Percentiles rank a stretch among this genome's conserved stretches.
phyloP scores from a whole-genome alignment of 1,284 basidiomycete genomes.

The Chiua sp. region DNA sequence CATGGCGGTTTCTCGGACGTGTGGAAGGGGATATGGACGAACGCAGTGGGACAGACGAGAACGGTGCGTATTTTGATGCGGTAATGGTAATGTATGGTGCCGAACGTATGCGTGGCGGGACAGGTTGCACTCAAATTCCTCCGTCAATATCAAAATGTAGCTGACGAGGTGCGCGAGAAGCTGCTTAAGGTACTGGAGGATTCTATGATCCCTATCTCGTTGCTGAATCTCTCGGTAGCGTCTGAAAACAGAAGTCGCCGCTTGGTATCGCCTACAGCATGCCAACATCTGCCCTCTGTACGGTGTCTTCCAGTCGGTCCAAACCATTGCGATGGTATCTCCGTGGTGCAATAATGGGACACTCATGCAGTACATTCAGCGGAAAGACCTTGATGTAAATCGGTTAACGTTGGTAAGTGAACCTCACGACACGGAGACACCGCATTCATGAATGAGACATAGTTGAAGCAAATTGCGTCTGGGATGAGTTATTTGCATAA shows the following conservation, averaged over 20 bases:
- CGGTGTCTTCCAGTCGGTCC: slow-evolving; percentile 52
- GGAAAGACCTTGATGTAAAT: slow-evolving; percentile 42
- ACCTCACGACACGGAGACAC: neutral
- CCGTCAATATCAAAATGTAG: slow-evolving; percentile 53
- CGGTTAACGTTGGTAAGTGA: slow-evolving; percentile 51
- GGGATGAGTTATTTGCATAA: slow-evolving; percentile 59
- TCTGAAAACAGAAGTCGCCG: slow-evolving; percentile 54
- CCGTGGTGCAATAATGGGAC: slow-evolving; percentile 65
- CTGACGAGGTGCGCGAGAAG: slow-evolving; percentile 53
- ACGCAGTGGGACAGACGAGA: slow-evolving; percentile 44
- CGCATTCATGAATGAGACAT: neutral
- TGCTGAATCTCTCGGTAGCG: slow-evolving; percentile 41
- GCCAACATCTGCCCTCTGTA: slow-evolving; percentile 55
- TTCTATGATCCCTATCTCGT: too few relatives aligned
- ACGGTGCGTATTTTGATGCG: slow-evolving; percentile 33
- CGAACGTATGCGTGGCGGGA: neutral
- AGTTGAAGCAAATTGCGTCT: slow-evolving; percentile 57
- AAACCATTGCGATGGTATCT: slow-evolving; percentile 63
- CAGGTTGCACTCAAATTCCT: slow-evolving; percentile 62
- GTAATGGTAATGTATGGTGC: neutral
- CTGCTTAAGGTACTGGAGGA: slow-evolving; percentile 47
- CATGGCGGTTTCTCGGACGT: slow-evolving; percentile 63
- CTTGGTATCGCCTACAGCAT: slow-evolving; percentile 60
- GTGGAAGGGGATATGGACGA: slow-evolving; percentile 60
- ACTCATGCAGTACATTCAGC: slow-evolving; percentile 51